These are phyloP conservation scores for Paramecium biaurelia DNA, from an alignment of 73 alveolate species.

Conservation along the genomic window DNA sequence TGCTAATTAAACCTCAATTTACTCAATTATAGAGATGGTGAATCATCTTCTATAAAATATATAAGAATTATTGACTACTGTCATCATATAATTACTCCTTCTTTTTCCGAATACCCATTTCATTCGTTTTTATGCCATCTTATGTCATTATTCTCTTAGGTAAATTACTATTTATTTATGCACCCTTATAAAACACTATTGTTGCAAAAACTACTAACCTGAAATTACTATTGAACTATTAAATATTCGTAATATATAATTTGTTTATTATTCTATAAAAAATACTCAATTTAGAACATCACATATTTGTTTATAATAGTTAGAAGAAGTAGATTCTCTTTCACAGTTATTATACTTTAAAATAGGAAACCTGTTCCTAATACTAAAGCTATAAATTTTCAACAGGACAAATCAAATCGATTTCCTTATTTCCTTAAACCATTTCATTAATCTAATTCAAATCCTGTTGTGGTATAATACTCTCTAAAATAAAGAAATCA, in stretches of 20 bases:
- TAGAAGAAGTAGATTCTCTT: neutral
- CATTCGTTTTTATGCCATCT: neutral
- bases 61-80: neutral
- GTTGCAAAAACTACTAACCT: neutral
- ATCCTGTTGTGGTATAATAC: neutral
- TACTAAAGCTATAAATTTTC: neutral
- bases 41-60: neutral
- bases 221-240: neutral
- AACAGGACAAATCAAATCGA: too few species aligned
- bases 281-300: neutral
- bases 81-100: neutral
- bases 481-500: neutral
- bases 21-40: neutral
- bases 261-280: neutral
- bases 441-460: neutral
- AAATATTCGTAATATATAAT: neutral
- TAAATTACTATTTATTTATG: neutral
- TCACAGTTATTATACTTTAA: neutral
- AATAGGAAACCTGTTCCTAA: too few species aligned
- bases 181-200: neutral
- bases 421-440: neutral
- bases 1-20: neutral
- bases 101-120: neutral
- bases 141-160: neutral
- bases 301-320: too few species aligned